A percentile compares a stretch with the other conserved stretches of the same genome.
Conservation (phyloP, 257 asterid genomes). For the Nicotiana obtusifolia region DNA sequence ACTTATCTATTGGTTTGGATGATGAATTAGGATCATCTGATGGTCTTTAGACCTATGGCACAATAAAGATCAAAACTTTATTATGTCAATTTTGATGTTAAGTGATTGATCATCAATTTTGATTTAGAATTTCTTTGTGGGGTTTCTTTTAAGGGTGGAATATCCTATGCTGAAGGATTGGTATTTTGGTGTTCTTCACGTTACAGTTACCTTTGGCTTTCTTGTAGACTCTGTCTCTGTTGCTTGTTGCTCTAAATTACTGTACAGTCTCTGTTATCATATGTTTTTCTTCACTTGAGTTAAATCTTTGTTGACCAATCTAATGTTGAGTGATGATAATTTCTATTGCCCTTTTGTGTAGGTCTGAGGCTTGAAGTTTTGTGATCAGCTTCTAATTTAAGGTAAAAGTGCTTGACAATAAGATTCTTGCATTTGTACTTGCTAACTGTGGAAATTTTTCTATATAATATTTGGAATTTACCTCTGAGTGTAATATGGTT, state of each 20-base stretch:
- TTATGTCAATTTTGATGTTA: constrained; percentile 9
- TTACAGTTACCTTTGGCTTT: constrained; percentile 35
- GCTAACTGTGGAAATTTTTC: not conserved
- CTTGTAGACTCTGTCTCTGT: constrained; percentile 14
- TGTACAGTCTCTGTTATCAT: not conserved
- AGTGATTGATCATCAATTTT: constrained; percentile 15
- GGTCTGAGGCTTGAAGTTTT: constrained; percentile 40
- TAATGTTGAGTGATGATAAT: constrained; percentile 8
- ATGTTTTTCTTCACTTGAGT: not conserved
- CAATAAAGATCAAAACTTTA: constrained; percentile 39
- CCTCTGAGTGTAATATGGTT: constrained; percentile 14
- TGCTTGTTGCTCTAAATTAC: constrained; percentile 28
- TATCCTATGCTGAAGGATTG: constrained; percentile 41
- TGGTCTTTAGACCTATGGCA: constrained; percentile 19
- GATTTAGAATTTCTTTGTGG: not conserved
- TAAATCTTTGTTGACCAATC: not conserved
- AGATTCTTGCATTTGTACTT: not conserved
- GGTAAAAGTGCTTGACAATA: constrained; percentile 17
- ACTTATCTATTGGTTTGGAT: constrained; percentile 23
- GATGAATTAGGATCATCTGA: constrained; percentile 38
- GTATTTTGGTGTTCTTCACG: constrained; percentile 50
- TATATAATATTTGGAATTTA: not conserved
- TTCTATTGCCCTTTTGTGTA: constrained; percentile 25
- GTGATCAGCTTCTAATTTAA: constrained; percentile 31
- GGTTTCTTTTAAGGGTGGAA: constrained; percentile 31